These are phyloP conservation scores for Nakazawaea ambrosiae DNA, from an alignment of 805 yeast genomes.

Conservation along the genomic window DNA sequence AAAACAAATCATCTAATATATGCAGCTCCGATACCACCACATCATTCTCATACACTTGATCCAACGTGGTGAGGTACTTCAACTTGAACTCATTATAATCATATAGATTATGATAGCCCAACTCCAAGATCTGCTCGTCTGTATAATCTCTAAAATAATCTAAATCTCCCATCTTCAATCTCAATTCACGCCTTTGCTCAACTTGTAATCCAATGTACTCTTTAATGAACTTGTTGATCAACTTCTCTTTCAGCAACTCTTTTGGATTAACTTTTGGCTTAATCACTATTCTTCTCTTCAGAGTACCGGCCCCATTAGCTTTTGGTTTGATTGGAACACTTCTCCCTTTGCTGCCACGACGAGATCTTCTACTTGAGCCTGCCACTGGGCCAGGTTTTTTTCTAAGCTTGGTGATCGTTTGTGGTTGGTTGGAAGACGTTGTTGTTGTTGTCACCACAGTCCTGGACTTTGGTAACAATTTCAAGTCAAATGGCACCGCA, in stretches of 20 bases:
- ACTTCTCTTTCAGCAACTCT: constrained; percentile 18
- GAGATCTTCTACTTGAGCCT: background rate
- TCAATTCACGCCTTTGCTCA: constrained; percentile 14
- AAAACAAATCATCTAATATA: too few species aligned
- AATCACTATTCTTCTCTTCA: background rate
- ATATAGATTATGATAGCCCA: background rate
- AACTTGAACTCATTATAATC: constrained; percentile 4
- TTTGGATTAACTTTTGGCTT: constrained; percentile 11
- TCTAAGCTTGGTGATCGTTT: background rate
- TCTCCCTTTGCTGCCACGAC: too few species aligned
- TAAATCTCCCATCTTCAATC: constrained; percentile 20
- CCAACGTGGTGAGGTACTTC: too few species aligned
- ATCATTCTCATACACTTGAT: too few species aligned
- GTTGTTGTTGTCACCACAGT: background rate
- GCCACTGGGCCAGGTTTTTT: background rate
- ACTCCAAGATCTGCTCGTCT: background rate
- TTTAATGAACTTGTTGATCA: constrained; percentile 20
- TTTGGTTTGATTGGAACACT: background rate
- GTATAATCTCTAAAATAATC: constrained; percentile 11
- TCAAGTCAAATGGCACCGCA: background rate
- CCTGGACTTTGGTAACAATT: too few species aligned
- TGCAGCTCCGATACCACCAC: too few species aligned
- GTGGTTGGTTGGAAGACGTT: background rate
- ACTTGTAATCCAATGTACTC: constrained; percentile 18
- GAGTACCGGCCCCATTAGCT: background rate